Evolutionary conservation across 2,329 filamentous ascomycete species (phyloP), one percentile per base, ranked within the genome.

Genomic region (Aspergillus terreus): DNA sequence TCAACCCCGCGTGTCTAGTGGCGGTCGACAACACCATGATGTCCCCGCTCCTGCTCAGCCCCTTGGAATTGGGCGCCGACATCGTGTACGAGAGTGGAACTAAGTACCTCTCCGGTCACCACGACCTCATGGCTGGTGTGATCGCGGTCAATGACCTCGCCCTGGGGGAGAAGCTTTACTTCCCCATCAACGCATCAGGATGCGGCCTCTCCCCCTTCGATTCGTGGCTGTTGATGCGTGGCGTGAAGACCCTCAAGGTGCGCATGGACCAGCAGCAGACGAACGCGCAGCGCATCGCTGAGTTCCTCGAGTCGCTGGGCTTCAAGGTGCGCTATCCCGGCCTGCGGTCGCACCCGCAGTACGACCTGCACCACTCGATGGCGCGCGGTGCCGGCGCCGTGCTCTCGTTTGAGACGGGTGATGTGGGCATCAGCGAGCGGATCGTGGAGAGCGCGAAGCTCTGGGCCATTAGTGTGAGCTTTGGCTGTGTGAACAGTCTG

Each of bases 1-100:
- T 82, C 46, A 96, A 94, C 71, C 78, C 86, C 6, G 83, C 82
- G 56, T 88, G 90, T 23, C 77, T 97, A 38, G 91, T 99, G 14
- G 85, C 92, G 2, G 94, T 97, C 23, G 94, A 99, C 74, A 99
- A 99, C 77, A 99, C 94, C 52, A 99, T 99, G 94, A 85, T 99
- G 59, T 96, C 92, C 2, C 94, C 94, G 10, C 86, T 96, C 78
- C 84, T 99, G 6, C 86, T 86, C 65, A 97, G 96, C 74, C 94
- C 94, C 5, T 83, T 99, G 15, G 92, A 97, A 55, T 81, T 97
- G 25, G 94, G 95, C 51, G 92, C 92, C 14, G 94, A 99, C 65
- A 88, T 99, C 60, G 90, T 95, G 50, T 99, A 99, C 73, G 94
- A 99, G 76, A 95, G 89, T 23, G 94, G 94, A 50, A 99, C 94